A percentile compares a stretch with the other conserved stretches of the same genome.
Conservation (phyloP, 257 asterid species). For the Solanum medicagineum region DNA sequence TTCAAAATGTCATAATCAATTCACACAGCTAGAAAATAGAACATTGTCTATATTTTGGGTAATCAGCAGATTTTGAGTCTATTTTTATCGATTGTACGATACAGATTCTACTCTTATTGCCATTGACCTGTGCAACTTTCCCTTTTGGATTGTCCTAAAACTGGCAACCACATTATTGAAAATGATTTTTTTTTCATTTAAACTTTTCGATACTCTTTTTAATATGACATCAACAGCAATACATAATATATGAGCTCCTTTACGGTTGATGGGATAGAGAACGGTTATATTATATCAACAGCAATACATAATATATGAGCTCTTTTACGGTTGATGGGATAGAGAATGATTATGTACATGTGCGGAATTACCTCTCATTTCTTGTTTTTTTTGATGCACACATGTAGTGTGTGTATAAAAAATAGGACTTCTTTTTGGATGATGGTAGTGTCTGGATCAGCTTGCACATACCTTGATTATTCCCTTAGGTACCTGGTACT, state of each 20-base stretch:
- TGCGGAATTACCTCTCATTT: neutral
- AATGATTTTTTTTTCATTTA: neutral
- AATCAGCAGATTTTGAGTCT: neutral
- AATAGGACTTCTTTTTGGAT: neutral
- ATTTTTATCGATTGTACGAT: neutral
- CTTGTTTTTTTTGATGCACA: neutral
- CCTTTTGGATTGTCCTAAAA: neutral
- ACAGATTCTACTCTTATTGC: neutral
- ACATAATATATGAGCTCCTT: neutral
- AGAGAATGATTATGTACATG: neutral
- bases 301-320: neutral
- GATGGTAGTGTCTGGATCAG: neutral
- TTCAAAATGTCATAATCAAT: neutral
- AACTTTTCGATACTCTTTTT: neutral
- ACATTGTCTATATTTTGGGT: neutral
- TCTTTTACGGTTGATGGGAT: neutral
- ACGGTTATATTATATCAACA: neutral
- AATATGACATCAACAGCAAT: neutral
- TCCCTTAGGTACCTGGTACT: neutral
- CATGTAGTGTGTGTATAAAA: neutral
- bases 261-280: neutral
- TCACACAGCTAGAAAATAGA: neutral
- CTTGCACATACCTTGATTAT: neutral
- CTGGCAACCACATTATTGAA: neutral
- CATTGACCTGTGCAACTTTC: neutral